Evolutionary conservation across 768 basidiomycete species (phyloP).

Genomic region (Collybiopsis confluens): DNA sequence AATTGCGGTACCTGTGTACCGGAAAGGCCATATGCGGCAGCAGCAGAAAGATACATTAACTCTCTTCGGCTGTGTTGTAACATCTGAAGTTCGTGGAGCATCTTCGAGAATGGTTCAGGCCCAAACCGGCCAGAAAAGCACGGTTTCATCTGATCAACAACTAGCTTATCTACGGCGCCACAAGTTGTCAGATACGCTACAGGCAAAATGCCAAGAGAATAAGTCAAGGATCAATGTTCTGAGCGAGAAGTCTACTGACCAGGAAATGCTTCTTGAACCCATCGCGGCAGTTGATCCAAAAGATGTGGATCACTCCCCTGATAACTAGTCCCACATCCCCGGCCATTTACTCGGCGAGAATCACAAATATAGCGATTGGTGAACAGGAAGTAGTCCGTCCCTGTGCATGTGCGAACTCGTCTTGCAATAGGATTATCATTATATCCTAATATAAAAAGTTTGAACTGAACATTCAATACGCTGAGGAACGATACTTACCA

Average conservation of each 20-base stretch:
- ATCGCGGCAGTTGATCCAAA: slow-evolving; percentile 8
- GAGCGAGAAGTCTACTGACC: slow-evolving; percentile 1
- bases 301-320: slow-evolving; percentile 13
- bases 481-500: neutral
- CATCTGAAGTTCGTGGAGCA: slow-evolving; percentile 11
- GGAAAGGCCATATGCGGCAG: neutral
- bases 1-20: neutral
- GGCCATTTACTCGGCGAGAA: neutral
- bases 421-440: slow-evolving; percentile 12
- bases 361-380: slow-evolving; percentile 10
- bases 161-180: slow-evolving; percentile 6
- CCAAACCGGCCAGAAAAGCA: slow-evolving; percentile 13
- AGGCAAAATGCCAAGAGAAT: too few relatives aligned
- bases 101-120: slow-evolving; percentile 13
- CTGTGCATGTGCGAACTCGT: slow-evolving; percentile 7
- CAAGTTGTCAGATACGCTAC: slow-evolving; percentile 12
- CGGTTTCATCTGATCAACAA: slow-evolving; percentile 12
- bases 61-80: slow-evolving; percentile 11
- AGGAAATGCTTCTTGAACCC: slow-evolving; percentile 13
- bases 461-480: neutral
- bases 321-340: slow-evolving; percentile 11
- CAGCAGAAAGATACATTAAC: slow-evolving; percentile 11
- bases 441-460: slow-evolving; percentile 3
- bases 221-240: too few relatives aligned
- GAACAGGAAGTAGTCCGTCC: slow-evolving; percentile 11